Evolutionary conservation across 2,329 filamentous ascomycete species (phyloP).

Genomic region (Knufia fluminis): DNA sequence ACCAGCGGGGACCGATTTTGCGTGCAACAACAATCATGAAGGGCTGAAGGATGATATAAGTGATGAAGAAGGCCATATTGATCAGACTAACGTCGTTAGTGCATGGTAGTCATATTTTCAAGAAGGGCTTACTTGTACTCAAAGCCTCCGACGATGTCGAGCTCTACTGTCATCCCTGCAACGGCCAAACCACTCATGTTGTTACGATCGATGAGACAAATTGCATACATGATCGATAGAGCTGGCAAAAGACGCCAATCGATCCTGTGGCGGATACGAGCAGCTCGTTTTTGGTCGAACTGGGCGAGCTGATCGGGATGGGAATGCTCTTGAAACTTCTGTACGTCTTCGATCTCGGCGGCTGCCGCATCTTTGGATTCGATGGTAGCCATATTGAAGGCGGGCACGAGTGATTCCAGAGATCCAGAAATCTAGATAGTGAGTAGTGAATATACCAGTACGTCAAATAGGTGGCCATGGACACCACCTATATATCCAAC

Average conservation of each 20-base stretch:
- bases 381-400: background rate
- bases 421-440: too few relatives aligned
- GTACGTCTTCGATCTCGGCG: too few relatives aligned
- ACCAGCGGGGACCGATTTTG: constrained; percentile 44
- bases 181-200: constrained; percentile 66
- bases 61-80: constrained; percentile 62
- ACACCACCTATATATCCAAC: too few relatives aligned
- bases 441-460: too few relatives aligned
- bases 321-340: background rate
- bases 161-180: constrained; percentile 40
- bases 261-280: constrained; percentile 40
- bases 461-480: too few relatives aligned
- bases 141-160: background rate
- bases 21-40: constrained; percentile 59
- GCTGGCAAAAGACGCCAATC: constrained; percentile 56
- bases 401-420: too few relatives aligned
- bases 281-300: background rate
- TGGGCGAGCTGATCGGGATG: background rate
- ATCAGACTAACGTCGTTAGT: too few relatives aligned
- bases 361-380: background rate
- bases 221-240: constrained; percentile 59
- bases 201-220: constrained; percentile 68
- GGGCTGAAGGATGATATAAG: constrained; percentile 61
- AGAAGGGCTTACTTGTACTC: constrained; percentile 5
- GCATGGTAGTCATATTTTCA: too few relatives aligned